A percentile compares a stretch with the other conserved stretches of the same genome.
Conservation (phyloP, 129 eudicot species). For the Kitagawia praeruptora region DNA sequence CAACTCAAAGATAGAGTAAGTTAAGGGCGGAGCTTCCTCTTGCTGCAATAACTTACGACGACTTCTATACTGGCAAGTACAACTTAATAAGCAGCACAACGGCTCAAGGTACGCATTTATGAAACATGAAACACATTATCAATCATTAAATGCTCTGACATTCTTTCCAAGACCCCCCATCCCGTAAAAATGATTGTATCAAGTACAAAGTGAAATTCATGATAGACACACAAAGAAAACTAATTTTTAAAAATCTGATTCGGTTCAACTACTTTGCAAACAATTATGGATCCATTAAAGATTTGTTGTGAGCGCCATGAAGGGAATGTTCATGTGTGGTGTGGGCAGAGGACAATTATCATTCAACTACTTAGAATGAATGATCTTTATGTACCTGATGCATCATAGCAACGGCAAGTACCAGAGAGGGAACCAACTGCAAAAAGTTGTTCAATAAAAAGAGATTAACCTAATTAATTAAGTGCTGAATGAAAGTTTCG, state of each 20-base stretch:
- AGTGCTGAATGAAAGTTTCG: too few relatives aligned
- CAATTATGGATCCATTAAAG: slow-evolving; percentile 29
- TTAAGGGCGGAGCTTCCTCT: slow-evolving; percentile 40
- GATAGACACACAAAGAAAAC: not conserved
- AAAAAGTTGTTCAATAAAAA: too few relatives aligned
- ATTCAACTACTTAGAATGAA: not conserved
- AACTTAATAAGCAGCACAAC: slow-evolving; percentile 36
- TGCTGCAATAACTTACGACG: slow-evolving; percentile 60
- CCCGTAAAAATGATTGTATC: not conserved
- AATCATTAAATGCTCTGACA: not conserved
- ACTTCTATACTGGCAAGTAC: slow-evolving; percentile 51
- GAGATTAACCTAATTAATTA: too few relatives aligned
- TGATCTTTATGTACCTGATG: slow-evolving; percentile 11
- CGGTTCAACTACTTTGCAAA: not conserved
- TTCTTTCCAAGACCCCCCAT: not conserved
- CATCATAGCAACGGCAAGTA: slow-evolving; percentile 35
- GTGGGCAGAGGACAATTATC: too few relatives aligned
- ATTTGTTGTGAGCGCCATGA: slow-evolving; percentile 49
- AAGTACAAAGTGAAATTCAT: not conserved
- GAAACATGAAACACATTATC: too few relatives aligned
- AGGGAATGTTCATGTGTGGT: slow-evolving; percentile 16
- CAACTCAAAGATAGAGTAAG: slow-evolving; percentile 42
- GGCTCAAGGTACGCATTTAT: slow-evolving; percentile 25
- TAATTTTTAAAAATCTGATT: not conserved
- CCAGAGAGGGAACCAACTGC: too few relatives aligned